Base-by-base conservation (phyloP, 2,329 filamentous ascomycete genomes). In the Daldinia sp. region DNA sequence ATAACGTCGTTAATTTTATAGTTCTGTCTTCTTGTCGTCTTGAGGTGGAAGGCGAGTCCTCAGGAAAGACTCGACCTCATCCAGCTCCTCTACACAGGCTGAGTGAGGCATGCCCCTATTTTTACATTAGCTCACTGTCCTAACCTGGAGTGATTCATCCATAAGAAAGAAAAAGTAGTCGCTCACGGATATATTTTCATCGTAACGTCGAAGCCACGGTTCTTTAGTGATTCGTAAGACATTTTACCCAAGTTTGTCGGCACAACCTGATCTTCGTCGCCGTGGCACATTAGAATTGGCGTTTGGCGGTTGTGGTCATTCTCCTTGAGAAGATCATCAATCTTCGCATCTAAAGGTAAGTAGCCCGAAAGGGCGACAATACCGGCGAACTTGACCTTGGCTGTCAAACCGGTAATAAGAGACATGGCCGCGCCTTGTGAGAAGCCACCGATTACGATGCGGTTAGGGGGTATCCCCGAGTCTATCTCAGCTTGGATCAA, bases 371-470 rank as follows among this genome's bases (percentile, higher is more conserved):
- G 82, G 6, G 91, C 93, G 70, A 98, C 90, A 71, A 98, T 92
- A 70, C 94, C 95, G n/a, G 89, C 95, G 15, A 98, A 84, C 81
- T 93, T 93, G 73, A 88, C 85, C 66, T 83, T 81, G 72, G 84
- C 87, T 4, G 94, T 97, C 46, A 97, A 81, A 4, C 93, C 94
- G 0, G 92, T 86, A 76, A 98, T 89, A 42, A 98, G 81, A 20
- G 93, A 89, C 85, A 98, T 93, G 63, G 94, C 94, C 59, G 93
- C 95, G 66, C 95, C 95, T 81, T 98, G 89, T 26, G 89, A 92
- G 84, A 95, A 96, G 44, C 93, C 92, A 37, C 93, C 95, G 6
- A 98, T 82, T 18, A 98, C 88, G 76, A 99, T 94, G 60, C 94
- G 91, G 65, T 92, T 89, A 0, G 93, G 85, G 0, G 93, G 88